Evolutionary conservation across 2,329 filamentous ascomycete genomes (phyloP).

Genomic region (Coniochaeta sp.): DNA sequence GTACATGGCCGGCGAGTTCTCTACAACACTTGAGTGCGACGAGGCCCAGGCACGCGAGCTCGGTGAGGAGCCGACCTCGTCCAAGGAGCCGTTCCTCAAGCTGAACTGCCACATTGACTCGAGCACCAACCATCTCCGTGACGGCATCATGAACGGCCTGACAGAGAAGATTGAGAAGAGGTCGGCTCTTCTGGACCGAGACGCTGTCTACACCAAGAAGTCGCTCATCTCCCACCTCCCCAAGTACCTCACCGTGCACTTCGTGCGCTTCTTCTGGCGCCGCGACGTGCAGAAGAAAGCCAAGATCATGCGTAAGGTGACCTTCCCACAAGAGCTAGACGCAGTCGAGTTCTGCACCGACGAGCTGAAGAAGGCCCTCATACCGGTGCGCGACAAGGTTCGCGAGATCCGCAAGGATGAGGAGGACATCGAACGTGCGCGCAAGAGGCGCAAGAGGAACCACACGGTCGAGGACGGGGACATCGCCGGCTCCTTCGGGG

Average conservation of each 20-base stretch:
- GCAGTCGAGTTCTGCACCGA: slow-evolving; percentile 94
- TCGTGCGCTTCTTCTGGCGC: slow-evolving; percentile 98
- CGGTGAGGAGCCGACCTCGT: slow-evolving; percentile 61
- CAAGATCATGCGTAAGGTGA: slow-evolving; percentile 99
- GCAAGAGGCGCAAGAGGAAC: slow-evolving; percentile 78
- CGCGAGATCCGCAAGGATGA: slow-evolving; percentile 93
- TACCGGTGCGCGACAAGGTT: slow-evolving; percentile 94
- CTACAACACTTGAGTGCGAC: slow-evolving; percentile 73
- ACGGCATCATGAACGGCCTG: slow-evolving; percentile 76
- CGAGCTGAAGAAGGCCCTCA: slow-evolving; percentile 69
- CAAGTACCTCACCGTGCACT: slow-evolving; percentile 94
- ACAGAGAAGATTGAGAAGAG: slow-evolving; percentile 79
- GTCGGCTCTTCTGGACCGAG: slow-evolving; percentile 67
- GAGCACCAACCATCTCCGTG: slow-evolving; percentile 80
- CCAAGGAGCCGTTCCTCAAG: slow-evolving; percentile 76
- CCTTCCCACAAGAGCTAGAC: slow-evolving; percentile 89
- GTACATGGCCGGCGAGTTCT: slow-evolving; percentile 79
- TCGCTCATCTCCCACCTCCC: slow-evolving; percentile 86
- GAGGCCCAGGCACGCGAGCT: slow-evolving; percentile 68
- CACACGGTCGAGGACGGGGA: slow-evolving; percentile 31
- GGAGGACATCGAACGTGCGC: slow-evolving; percentile 81
- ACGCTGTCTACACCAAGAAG: slow-evolving; percentile 81
- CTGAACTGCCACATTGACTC: slow-evolving; percentile 91
- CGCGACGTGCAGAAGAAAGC: slow-evolving; percentile 94
- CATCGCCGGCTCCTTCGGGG: slow-evolving; percentile 11